Evolutionary conservation across 2,329 filamentous ascomycete species (phyloP).

Genomic region (Raffaelea ambrosiae): DNA sequence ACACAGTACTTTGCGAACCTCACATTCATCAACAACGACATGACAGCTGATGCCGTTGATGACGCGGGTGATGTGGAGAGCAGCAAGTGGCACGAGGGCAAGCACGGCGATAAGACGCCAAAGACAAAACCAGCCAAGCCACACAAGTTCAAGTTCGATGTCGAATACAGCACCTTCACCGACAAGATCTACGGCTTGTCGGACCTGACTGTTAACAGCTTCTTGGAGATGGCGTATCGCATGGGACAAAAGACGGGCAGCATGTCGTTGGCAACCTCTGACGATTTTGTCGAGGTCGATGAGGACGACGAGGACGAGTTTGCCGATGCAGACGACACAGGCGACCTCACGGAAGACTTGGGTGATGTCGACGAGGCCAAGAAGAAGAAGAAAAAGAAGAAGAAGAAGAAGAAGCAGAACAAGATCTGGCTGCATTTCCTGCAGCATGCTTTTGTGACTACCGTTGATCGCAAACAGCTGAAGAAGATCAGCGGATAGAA

Average conservation of each 20-base stretch:
- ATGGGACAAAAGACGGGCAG: conserved; percentile 49
- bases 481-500: conserved; percentile 23
- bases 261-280: background rate
- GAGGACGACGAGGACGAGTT: conserved; percentile 15
- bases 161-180: conserved; percentile 78
- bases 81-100: conserved; percentile 53
- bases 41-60: conserved; percentile 24
- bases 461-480: conserved; percentile 57
- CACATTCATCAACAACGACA: conserved; percentile 77
- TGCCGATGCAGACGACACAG: conserved; percentile 19
- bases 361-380: conserved; percentile 29
- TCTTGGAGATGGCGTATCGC: conserved; percentile 68
- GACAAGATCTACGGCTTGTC: conserved; percentile 67
- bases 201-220: conserved; percentile 78
- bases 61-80: conserved; percentile 16
- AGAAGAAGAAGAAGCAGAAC: conserved; percentile 48
- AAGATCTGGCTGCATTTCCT: conserved; percentile 74
- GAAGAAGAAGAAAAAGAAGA: conserved; percentile 40
- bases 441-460: conserved; percentile 69
- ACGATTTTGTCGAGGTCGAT: conserved; percentile 7
- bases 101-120: conserved; percentile 51
- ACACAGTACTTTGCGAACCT: conserved; percentile 92
- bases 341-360: conserved; percentile 33
- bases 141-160: conserved; percentile 61
- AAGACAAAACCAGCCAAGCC: conserved; percentile 46